phyloP scores from a whole-genome alignment of 139 green algal genomes.

The Zygnema cylindricum region DNA sequence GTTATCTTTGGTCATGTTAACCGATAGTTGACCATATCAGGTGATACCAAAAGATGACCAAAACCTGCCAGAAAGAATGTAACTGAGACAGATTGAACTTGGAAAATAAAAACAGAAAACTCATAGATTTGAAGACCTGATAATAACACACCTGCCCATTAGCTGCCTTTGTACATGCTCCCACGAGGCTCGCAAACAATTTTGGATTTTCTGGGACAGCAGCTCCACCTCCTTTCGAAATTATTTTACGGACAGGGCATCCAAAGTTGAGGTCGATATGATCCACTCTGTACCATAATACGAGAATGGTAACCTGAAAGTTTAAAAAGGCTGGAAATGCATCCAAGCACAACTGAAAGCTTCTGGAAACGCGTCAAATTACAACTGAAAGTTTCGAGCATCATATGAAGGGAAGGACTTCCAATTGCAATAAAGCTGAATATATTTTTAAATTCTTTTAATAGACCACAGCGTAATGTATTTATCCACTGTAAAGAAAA shows the following conservation, averaged over 20 bases:
- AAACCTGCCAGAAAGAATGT: too few species aligned
- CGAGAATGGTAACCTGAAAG: background rate
- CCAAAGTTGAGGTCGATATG: slow-evolving; percentile 74
- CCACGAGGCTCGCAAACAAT: slow-evolving; percentile 64
- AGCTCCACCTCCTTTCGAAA: slow-evolving; percentile 62
- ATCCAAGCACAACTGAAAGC: background rate
- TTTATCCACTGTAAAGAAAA: too few species aligned
- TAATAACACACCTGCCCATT: background rate
- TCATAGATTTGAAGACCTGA: too few species aligned
- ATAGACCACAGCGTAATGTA: too few species aligned
- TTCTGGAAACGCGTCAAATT: background rate
- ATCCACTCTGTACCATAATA: slow-evolving; percentile 47
- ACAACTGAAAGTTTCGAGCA: background rate
- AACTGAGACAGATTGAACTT: too few species aligned
- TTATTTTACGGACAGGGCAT: slow-evolving; percentile 72
- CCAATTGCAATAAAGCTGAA: too few species aligned
- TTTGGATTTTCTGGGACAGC: slow-evolving; percentile 61
- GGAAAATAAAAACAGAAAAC: too few species aligned
- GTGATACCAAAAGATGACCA: too few species aligned
- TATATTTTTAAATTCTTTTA: too few species aligned
- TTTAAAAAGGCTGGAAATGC: background rate
- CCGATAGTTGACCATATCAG: too few species aligned
- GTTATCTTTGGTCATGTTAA: too few species aligned
- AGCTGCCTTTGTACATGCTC: slow-evolving; percentile 57
- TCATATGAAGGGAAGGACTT: slow-evolving; percentile 22